Base-by-base conservation (phyloP, 805 yeast species). In the Lachancea sp. region DNA sequence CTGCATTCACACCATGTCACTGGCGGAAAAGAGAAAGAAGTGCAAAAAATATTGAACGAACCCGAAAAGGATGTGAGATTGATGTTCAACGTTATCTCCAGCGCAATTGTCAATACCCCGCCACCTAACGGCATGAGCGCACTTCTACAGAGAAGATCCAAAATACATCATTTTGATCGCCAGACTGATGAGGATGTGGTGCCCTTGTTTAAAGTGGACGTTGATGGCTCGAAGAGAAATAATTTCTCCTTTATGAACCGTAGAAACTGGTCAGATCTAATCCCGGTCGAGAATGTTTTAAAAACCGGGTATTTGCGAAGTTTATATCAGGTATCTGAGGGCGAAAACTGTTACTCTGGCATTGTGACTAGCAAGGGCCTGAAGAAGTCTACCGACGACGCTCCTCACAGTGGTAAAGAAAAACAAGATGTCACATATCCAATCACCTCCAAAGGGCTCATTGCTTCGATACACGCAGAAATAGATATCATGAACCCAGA, bases 91-190 rank as follows among this genome's bases (percentile, higher is more conserved):
- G 77, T 92, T 32, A 81, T 87, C 33, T 79, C 92, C 6, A 85
- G 96, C 13, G 97, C 97, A 2, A 87, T 90, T 43, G 78, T 83
- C 21, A 90, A 90, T 60, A 78, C 92, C 0, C 96, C 98, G 9
- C 97, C 97, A 2, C 96, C 97, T 1, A 76, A 78, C 56, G 80
- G 80, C 5, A 83, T 90, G 83, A 92, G 95, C 0, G 64, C 67
- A 5, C 67, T 90, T 47, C 65, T 90, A 49, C 72, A 83, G 60
- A 77, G 71, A 51, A 69, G 96, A 51, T 71, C 84, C 11, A 72
- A 71, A 40, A 65, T 75, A 17, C 97, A 89, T 61, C 79, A 73
- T 46, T 81, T 80, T 50, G 83, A 75, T 54, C 60, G 53, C 29
- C 58, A 69, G 28, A 79, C 89, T 3, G 84, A 78, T 48, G 97